A percentile compares a stretch with the other conserved stretches of the same genome.
Evolutionary conservation across 768 basidiomycete species (phyloP).

Genomic region (Baorangia bicolor): DNA sequence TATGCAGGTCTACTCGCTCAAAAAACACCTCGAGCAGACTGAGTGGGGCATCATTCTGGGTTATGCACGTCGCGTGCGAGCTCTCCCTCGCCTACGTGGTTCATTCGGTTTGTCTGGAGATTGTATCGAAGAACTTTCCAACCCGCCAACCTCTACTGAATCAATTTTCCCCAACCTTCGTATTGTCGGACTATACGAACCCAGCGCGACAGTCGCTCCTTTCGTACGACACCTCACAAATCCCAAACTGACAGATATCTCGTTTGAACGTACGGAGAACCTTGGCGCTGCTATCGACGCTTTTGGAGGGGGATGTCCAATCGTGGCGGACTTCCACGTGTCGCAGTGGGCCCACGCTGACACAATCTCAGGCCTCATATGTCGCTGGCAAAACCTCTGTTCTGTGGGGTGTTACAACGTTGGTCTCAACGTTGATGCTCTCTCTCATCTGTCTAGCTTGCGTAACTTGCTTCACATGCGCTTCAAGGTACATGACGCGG

Average conservation of each 20-base stretch:
- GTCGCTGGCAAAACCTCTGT: conserved; percentile 7
- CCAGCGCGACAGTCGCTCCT: background rate
- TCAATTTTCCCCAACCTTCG: conserved; percentile 15
- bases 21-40: background rate
- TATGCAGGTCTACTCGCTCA: conserved; percentile 1
- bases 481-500: background rate
- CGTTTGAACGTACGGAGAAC: background rate
- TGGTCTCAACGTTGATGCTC: background rate
- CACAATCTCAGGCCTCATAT: conserved; percentile 1
- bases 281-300: background rate
- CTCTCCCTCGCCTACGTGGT: background rate
- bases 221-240: conserved; percentile 9
- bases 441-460: conserved; percentile 5
- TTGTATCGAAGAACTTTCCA: conserved; percentile 1
- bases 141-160: background rate
- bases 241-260: background rate
- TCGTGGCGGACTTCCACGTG: background rate
- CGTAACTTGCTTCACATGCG: background rate
- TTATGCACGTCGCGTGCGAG: conserved; percentile 9
- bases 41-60: conserved; percentile 12
- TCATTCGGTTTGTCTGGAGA: background rate
- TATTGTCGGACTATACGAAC: background rate
- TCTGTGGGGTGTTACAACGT: background rate
- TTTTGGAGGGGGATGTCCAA: conserved; percentile 4
- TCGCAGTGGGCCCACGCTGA: background rate